These are phyloP conservation scores for Populus hybrid DNA, from an alignment of 441 rosid species.

Conservation along the genomic window DNA sequence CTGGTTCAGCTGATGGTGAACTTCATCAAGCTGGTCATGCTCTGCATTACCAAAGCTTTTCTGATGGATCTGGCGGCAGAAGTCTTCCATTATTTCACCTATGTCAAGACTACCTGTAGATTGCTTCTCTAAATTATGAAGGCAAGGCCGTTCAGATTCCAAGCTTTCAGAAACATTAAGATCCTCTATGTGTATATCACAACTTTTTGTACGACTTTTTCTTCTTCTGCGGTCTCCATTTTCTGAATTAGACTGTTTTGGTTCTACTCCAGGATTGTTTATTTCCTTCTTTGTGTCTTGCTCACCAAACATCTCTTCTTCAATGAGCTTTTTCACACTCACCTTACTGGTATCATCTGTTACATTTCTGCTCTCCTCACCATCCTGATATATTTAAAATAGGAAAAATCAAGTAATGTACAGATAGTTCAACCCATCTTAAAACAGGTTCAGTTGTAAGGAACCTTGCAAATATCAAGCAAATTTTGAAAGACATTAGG, in stretches of 20 bases:
- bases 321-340: constrained; percentile 87
- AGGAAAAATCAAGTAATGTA: constrained; percentile 15
- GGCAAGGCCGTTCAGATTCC: constrained; percentile 29
- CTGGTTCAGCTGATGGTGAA: constrained; percentile 27
- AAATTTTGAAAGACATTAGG: neutral
- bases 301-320: constrained; percentile 75
- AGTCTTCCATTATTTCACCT: constrained; percentile 63
- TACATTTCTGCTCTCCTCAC: constrained; percentile 21
- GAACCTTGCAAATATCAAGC: neutral
- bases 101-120: constrained; percentile 39
- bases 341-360: constrained; percentile 39
- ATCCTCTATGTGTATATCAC: constrained; percentile 36
- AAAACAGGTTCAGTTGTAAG: neutral
- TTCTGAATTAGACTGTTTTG: constrained; percentile 38
- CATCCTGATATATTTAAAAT: constrained; percentile 35
- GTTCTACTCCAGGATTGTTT: constrained; percentile 40
- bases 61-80: constrained; percentile 56
- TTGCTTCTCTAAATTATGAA: constrained; percentile 31
- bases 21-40: constrained; percentile 35
- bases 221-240: constrained; percentile 47
- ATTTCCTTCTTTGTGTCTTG: constrained; percentile 37
- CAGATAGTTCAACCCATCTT: constrained; percentile 18
- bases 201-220: constrained; percentile 54
- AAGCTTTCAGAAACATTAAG: constrained; percentile 36
- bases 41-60: constrained; percentile 38